Percentiles rank a stretch among this genome's conserved stretches.
phyloP scores from a whole-genome alignment of 495 filamentous ascomycete species.

The Cetradonia linearis region DNA sequence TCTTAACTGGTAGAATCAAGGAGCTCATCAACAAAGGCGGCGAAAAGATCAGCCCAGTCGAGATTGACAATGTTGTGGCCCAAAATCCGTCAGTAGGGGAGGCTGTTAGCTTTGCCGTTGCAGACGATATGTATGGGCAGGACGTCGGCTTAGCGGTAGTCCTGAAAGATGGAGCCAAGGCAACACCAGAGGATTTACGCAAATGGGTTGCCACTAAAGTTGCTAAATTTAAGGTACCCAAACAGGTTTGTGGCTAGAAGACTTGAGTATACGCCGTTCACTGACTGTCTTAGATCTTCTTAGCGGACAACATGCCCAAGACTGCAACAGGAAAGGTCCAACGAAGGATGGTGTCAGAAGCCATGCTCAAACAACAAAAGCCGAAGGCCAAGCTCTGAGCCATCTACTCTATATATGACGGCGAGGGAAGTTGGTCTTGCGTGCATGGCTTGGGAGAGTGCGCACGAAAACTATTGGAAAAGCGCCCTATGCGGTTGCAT shows the following conservation, averaged over 20 bases:
- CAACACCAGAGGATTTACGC: slow-evolving; percentile 49
- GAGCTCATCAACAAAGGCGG: slow-evolving; percentile 78
- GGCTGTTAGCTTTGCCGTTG: slow-evolving; percentile 69
- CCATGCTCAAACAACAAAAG: slow-evolving; percentile 51
- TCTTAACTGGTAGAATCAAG: slow-evolving; percentile 74
- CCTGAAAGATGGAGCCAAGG: slow-evolving; percentile 47
- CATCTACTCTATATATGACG: no score
- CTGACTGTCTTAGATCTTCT: slow-evolving; percentile 47
- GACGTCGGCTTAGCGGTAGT: slow-evolving; percentile 71
- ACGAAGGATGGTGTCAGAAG: slow-evolving; percentile 66
- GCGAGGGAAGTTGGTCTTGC: no score
- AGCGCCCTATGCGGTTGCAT: no score
- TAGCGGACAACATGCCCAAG: slow-evolving; percentile 73
- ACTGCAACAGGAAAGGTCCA: slow-evolving; percentile 87
- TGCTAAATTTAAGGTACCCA: slow-evolving; percentile 78
- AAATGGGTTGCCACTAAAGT: slow-evolving; percentile 54
- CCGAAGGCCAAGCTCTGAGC: slow-evolving; percentile 35
- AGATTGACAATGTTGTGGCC: slow-evolving; percentile 68
- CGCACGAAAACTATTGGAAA: no score
- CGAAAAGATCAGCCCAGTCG: slow-evolving; percentile 76
- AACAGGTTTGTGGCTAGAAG: slow-evolving; percentile 46
- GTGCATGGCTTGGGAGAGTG: no score
- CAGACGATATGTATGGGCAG: slow-evolving; percentile 55
- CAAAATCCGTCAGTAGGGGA: slow-evolving; percentile 59
- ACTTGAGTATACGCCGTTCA: slow-evolving; percentile 1